phyloP scores from a whole-genome alignment of 352 stramenopile species.

The Pythium aquatile region DNA sequence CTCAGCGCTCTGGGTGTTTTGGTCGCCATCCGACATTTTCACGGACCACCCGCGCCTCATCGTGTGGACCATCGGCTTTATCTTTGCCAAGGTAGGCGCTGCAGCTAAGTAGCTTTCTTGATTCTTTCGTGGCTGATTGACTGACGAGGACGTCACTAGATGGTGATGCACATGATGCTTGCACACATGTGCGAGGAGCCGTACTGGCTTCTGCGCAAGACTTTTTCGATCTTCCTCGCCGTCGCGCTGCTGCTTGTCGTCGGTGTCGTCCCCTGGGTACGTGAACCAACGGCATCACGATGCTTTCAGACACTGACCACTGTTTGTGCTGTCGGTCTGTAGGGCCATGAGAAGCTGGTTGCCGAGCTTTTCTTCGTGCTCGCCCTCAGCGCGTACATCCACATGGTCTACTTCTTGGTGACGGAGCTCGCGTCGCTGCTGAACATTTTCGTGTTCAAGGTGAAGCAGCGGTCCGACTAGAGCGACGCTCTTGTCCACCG shows the following conservation, averaged over 20 bases:
- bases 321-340: not conserved
- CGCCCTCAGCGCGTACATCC: conserved; percentile 60
- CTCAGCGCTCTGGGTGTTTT: conserved; percentile 73
- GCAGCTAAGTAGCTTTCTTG: too few relatives aligned
- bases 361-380: conserved; percentile 79
- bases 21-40: conserved; percentile 82
- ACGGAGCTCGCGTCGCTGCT: conserved; percentile 74
- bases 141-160: conserved; percentile 35
- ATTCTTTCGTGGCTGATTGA: too few relatives aligned
- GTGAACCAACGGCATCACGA: not conserved
- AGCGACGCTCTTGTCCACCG: not conserved
- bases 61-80: conserved; percentile 81
- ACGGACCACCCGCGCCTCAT: conserved; percentile 78
- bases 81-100: conserved; percentile 73
- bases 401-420: conserved; percentile 86
- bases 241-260: conserved; percentile 65
- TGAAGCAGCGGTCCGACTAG: conserved; percentile 51
- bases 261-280: conserved; percentile 72
- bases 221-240: conserved; percentile 60
- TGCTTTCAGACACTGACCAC: not conserved
- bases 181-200: conserved; percentile 86
- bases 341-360: conserved; percentile 68
- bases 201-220: conserved; percentile 85
- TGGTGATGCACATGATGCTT: conserved; percentile 91
- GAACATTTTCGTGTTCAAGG: conserved; percentile 80